Evolutionary conservation across 768 basidiomycete genomes (phyloP), one percentile per base, ranked within the genome.

Genomic region (Filobasidium floriforme): DNA sequence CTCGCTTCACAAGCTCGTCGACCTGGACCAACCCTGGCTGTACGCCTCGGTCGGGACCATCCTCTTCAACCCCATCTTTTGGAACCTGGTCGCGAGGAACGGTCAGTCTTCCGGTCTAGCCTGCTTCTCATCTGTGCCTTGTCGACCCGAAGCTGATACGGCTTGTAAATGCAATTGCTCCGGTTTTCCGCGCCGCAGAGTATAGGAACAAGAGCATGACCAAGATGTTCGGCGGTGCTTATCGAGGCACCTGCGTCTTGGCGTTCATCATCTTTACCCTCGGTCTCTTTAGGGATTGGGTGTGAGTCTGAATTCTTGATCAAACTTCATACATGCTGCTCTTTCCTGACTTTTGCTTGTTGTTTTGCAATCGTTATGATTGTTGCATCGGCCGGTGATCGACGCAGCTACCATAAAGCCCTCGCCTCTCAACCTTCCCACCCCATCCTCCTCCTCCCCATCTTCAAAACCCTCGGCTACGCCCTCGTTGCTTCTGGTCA

Each of bases 71-170:
- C 94, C 94, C 0, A 86, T 87, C 0, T 92, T 88, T 66, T 99
- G 94, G 94, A 99, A 99, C 79, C 86, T 92, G 68, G 86, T 93
- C 32, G 94, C 94, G 28, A 87, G 86, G 64, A 91, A 93, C 80
- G 92, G 92, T 92, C 69, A 59, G 85, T 80, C n/a, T 12, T 7
- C 12, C 49, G 24, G 2, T 7, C 49, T 51, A 19, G 49, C 49
- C 49, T 51, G 32, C 32, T 49, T 49, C 46, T 49, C 43, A 10
- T 44, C n/a, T 32, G 4, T 9, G 15, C 26, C 22, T 57, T 3
- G 15, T 12, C 22, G 15, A 15, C 12, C 46, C 2, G 1, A 41
- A 44, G 43, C 43, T 44, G 26, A 51, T 2, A n/a, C 43, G 10
- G 14, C 22, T 24, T 46, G 7, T 40, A n/a, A 1, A 1, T 52